A percentile compares a stretch with the other conserved stretches of the same genome.
Evolutionary conservation across 2,329 filamentous ascomycete genomes (phyloP).

Genomic region (Talaromyces verruculosus): DNA sequence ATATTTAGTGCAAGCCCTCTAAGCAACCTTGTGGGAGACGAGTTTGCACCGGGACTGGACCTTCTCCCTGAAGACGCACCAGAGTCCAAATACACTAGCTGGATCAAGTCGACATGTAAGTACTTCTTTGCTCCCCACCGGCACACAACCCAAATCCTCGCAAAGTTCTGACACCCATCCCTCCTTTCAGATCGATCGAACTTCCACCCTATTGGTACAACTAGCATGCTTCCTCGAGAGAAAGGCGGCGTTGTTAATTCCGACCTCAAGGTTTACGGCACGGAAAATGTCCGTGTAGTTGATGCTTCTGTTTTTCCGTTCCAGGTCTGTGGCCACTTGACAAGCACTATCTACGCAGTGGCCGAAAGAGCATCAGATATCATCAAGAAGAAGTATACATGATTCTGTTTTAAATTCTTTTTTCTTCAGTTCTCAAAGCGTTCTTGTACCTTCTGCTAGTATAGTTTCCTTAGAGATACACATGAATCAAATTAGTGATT

Average conservation of each 20-base stretch:
- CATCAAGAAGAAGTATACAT: conserved; percentile 29
- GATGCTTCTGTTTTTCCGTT: conserved; percentile 36
- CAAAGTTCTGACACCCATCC: background rate
- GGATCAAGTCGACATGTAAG: background rate
- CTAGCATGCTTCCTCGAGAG: conserved; percentile 18
- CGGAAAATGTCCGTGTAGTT: conserved; percentile 35
- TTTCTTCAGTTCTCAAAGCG: background rate
- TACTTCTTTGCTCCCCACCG: background rate
- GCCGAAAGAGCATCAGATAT: conserved; percentile 34
- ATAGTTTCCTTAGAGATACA: background rate
- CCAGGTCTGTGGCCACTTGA: conserved; percentile 31
- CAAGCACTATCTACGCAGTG: conserved; percentile 33
- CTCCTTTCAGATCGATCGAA: conserved; percentile 29
- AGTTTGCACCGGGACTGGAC: background rate
- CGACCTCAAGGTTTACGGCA: background rate
- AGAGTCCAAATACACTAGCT: background rate
- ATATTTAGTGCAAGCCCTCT: conserved; percentile 24
- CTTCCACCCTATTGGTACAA: conserved; percentile 25
- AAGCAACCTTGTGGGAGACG: background rate
- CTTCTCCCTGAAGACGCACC: background rate
- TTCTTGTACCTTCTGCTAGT: background rate
- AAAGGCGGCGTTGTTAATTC: conserved; percentile 8
- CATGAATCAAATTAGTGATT: background rate
- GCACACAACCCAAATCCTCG: background rate
- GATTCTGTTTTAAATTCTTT: background rate